Evolutionary conservation across 2,329 filamentous ascomycete genomes (phyloP).

Genomic region (Penicillium hesseltinei): DNA sequence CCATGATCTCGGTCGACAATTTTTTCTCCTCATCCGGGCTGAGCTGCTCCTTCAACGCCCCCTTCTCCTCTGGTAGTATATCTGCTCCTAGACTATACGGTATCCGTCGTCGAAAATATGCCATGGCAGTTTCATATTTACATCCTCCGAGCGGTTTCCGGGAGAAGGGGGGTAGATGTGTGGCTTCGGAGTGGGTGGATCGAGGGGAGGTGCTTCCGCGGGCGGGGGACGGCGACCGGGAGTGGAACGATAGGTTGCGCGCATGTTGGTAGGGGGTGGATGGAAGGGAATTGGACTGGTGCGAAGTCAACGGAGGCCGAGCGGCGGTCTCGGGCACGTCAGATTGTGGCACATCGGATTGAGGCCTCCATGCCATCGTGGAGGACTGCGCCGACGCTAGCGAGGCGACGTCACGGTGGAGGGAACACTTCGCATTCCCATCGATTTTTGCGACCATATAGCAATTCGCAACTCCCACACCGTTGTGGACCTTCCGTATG

Average conservation of each 20-base stretch:
- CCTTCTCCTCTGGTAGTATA: slow-evolving; percentile 66
- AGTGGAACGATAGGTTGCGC: slow-evolving; percentile 76
- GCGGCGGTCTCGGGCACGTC: slow-evolving; percentile 38
- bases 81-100: slow-evolving; percentile 88
- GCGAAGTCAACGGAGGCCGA: slow-evolving; percentile 54
- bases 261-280: slow-evolving; percentile 90
- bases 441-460: slow-evolving; percentile 44
- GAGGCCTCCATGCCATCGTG: slow-evolving; percentile 44
- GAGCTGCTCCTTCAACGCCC: slow-evolving; percentile 68
- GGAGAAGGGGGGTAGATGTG: slow-evolving; percentile 67
- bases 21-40: slow-evolving; percentile 70
- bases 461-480: slow-evolving; percentile 33
- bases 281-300: slow-evolving; percentile 84
- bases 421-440: slow-evolving; percentile 43
- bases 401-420: slow-evolving; percentile 43
- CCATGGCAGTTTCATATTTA: slow-evolving; percentile 83
- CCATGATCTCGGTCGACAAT: slow-evolving; percentile 77
- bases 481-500: slow-evolving; percentile 20
- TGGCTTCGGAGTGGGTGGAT: slow-evolving; percentile 87
- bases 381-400: slow-evolving; percentile 41
- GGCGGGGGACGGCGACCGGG: slow-evolving; percentile 76
- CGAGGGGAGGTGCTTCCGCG: slow-evolving; percentile 78
- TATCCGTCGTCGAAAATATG: slow-evolving; percentile 79
- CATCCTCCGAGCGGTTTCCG: slow-evolving; percentile 68
- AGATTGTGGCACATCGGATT: slow-evolving; percentile 29